A percentile compares a stretch with the other conserved stretches of the same genome.
phyloP scores from a whole-genome alignment of 495 filamentous ascomycete species.

The Astrothelium subdiscretum region DNA sequence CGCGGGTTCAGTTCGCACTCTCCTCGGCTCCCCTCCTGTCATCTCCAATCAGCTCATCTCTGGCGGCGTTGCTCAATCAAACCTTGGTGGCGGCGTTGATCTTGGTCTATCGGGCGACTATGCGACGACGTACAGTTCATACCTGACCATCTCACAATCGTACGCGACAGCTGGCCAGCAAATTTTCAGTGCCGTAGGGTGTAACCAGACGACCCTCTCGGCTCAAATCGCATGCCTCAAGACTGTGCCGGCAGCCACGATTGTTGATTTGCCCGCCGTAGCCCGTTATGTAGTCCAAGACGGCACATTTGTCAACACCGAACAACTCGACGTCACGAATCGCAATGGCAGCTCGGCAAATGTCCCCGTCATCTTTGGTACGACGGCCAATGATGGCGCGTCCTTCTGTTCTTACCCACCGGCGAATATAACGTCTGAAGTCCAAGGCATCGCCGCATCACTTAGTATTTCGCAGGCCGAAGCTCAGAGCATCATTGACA shows the following conservation, averaged over 20 bases:
- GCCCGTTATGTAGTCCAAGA: constrained; percentile 37
- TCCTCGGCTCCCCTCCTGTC: constrained; percentile 25
- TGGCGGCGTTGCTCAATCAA: constrained; percentile 33
- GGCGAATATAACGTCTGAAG: constrained; percentile 20
- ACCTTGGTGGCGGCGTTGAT: constrained; percentile 34
- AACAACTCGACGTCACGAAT: constrained; percentile 27
- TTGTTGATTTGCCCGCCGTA: constrained; percentile 25
- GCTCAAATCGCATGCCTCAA: constrained; percentile 32
- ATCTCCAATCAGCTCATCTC: constrained; percentile 30
- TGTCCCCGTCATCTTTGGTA: constrained; percentile 35
- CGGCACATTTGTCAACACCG: constrained; percentile 31
- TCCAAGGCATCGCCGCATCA: constrained; percentile 25
- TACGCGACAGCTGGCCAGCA: constrained; percentile 28
- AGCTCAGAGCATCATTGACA: constrained; percentile 31
- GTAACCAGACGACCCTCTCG: constrained; percentile 23
- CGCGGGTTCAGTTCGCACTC: constrained; percentile 14
- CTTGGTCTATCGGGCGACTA: constrained; percentile 30
- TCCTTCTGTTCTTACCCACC: constrained; percentile 31
- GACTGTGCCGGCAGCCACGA: constrained; percentile 22
- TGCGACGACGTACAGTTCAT: constrained; percentile 38
- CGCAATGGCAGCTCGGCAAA: constrained; percentile 24
- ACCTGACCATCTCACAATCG: constrained; percentile 34
- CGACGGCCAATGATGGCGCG: constrained; percentile 31
- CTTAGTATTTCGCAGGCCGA: constrained; percentile 26
- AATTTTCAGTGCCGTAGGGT: constrained; percentile 29